Evolutionary conservation across 177 flowering plant genomes (phyloP).

Genomic region (Tripterygium wilfordii): DNA sequence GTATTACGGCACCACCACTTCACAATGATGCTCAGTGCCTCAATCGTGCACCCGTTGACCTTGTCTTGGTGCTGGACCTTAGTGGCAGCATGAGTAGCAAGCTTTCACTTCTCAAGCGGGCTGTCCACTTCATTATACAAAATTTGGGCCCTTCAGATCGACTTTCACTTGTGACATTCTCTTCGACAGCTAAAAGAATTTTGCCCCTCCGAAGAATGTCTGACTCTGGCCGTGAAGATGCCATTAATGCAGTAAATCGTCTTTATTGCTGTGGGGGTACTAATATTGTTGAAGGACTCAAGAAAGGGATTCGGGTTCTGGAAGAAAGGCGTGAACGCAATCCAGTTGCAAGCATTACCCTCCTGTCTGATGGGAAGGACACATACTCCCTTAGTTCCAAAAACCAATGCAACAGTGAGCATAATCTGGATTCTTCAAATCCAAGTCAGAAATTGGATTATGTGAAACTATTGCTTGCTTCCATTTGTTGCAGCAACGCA

Average conservation of each 20-base stretch:
- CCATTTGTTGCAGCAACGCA: conserved; percentile 4
- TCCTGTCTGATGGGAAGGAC: conserved; percentile 36
- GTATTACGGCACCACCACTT: conserved; percentile 12
- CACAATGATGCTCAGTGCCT: neutral
- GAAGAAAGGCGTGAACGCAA: conserved; percentile 22
- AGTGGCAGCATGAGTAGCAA: conserved; percentile 38
- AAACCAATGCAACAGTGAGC: neutral
- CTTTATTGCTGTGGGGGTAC: conserved; percentile 27
- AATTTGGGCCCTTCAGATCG: conserved; percentile 29
- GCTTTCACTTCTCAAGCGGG: conserved; percentile 29
- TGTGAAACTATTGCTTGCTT: conserved; percentile 13
- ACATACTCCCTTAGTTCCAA: conserved; percentile 10
- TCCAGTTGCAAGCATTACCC: conserved; percentile 29
- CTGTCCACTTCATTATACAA: conserved; percentile 25
- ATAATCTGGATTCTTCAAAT: conserved; percentile 1
- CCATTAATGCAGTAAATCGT: conserved; percentile 19
- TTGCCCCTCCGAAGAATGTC: conserved; percentile 32
- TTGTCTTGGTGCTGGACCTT: conserved; percentile 33
- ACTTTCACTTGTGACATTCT: conserved; percentile 27
- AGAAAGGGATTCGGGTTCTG: conserved; percentile 27
- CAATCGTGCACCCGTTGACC: conserved; percentile 32
- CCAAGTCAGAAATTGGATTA: conserved; percentile 4
- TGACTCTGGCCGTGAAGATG: conserved; percentile 21
- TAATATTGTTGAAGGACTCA: conserved; percentile 31
- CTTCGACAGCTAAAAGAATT: conserved; percentile 22